Base-by-base conservation (phyloP, 306 rosid genomes). In the Adenanthera pavonina region DNA sequence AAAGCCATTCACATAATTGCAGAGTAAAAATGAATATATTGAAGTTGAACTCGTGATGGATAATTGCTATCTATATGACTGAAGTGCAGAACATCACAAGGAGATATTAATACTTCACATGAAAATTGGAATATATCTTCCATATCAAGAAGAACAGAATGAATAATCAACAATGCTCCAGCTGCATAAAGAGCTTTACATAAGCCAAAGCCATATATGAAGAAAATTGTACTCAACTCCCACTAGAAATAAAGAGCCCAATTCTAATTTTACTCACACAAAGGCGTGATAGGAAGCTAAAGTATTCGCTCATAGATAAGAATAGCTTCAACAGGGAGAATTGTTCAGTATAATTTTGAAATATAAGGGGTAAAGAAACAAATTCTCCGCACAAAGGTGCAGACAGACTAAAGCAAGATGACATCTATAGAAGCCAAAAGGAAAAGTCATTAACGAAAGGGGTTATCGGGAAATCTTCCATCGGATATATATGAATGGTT, bases 121-220 rank as follows among this genome's bases (percentile, higher is more conserved):
- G 33, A 47, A 57, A 44, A 46, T 46, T 46, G 65, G 53, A 70
- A 79, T 54, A 46, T 47, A 11, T 34, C n/a, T 43, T n/a, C 71
- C 47, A 33, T 20, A 78, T 20, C 16, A 30, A 46, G 35, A 20
- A 65, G 33, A 16, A 25, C 47, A 68, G 62, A 64, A 43, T 54
- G 76, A 56, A 40, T n/a, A 16, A 35, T 47, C 16, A 54, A 68
- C 56, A 19, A 69, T 57, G 57, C 48, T 41, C 34, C 52, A n/a
- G 53, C 75, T 47, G 43, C 51, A 80, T 35, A 33, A 72, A 73
- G 44, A 20, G 25, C 79, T 30, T 73, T 48, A 38, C 19, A 48
- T 49, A 40, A 64, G 25, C 38, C 74, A 73, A 64, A 64, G 59
- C 53, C 67, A 36, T 61, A 71, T n/a, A 47, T 35, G 72, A 72